These are phyloP conservation scores for Vitis hybrid DNA, from an alignment of 177 flowering plant species.

Conservation along the genomic window DNA sequence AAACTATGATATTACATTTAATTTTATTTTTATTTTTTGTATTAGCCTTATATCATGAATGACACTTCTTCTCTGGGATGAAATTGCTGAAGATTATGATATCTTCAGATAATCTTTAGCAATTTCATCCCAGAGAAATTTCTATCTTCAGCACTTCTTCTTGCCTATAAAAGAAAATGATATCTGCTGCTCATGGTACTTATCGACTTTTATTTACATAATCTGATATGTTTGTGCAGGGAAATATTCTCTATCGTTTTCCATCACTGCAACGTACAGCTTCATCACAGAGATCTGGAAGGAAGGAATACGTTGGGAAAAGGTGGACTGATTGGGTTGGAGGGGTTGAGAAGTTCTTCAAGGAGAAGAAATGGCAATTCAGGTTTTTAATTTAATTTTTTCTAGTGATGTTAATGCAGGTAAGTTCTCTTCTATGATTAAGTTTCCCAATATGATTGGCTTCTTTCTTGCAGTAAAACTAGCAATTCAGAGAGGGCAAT, in stretches of 20 bases:
- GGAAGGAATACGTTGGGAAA: slow-evolving; percentile 85
- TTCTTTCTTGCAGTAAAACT: slow-evolving; percentile 64
- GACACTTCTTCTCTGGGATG: no score
- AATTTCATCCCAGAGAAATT: no score
- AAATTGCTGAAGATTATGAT: no score
- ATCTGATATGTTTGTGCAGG: slow-evolving; percentile 40
- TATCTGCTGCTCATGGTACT: neutral
- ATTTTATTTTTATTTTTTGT: no score
- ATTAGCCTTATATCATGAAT: no score
- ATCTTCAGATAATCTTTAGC: no score
- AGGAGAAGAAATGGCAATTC: slow-evolving; percentile 81
- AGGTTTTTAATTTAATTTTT: slow-evolving; percentile 42
- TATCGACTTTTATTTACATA: neutral
- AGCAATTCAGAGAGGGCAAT: slow-evolving; percentile 69
- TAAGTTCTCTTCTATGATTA: neutral
- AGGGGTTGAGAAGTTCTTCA: slow-evolving; percentile 64
- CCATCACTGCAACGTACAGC: slow-evolving; percentile 92
- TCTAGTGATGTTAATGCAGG: neutral
- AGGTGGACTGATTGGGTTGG: slow-evolving; percentile 79
- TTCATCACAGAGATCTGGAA: slow-evolving; percentile 50
- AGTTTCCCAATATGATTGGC: slow-evolving; percentile 10
- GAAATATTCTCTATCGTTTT: slow-evolving; percentile 82
- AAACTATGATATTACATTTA: no score
- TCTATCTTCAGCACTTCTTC: no score
- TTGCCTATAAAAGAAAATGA: no score